These are phyloP conservation scores for Agaricus bisporus DNA, from an alignment of 768 basidiomycete genomes.

Conservation along the genomic window DNA sequence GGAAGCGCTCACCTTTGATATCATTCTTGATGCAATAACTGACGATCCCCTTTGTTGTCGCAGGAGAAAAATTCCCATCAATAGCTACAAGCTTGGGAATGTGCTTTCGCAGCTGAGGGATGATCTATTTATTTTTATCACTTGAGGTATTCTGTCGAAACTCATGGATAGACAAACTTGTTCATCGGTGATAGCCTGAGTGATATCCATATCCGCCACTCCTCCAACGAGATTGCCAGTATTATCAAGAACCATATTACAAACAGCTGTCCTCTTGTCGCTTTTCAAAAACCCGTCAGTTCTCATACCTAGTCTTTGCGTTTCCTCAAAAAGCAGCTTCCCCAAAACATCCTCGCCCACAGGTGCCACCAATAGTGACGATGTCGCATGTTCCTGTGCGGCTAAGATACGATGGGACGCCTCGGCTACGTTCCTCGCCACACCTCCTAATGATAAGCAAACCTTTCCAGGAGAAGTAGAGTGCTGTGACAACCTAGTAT, in stretches of 20 bases:
- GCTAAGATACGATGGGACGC: slow-evolving; percentile 66
- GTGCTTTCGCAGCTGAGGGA: slow-evolving; percentile 40
- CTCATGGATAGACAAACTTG: slow-evolving; percentile 26
- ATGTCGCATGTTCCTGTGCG: slow-evolving; percentile 25
- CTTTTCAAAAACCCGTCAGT: slow-evolving; percentile 60
- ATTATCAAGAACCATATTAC: slow-evolving; percentile 77
- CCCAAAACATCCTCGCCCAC: slow-evolving; percentile 79
- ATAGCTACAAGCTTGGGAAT: slow-evolving; percentile 58
- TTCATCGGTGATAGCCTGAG: slow-evolving; percentile 39
- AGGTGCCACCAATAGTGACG: slow-evolving; percentile 65
- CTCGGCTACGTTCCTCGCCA: slow-evolving; percentile 93
- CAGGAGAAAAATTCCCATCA: slow-evolving; percentile 68
- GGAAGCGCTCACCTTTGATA: slow-evolving; percentile 45
- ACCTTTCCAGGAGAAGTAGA: slow-evolving; percentile 83
- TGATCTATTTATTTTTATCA: slow-evolving; percentile 33
- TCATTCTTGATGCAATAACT: slow-evolving; percentile 38
- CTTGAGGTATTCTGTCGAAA: background rate
- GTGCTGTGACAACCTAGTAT: slow-evolving; percentile 32
- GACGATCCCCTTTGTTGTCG: slow-evolving; percentile 46
- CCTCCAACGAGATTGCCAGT: slow-evolving; percentile 74
- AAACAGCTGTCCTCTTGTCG: slow-evolving; percentile 63
- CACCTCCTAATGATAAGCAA: slow-evolving; percentile 73
- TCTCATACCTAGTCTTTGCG: slow-evolving; percentile 63
- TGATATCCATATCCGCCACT: slow-evolving; percentile 86
- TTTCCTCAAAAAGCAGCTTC: slow-evolving; percentile 52